phyloP scores from a whole-genome alignment of 345 rosid species.

The Laguncularia racemosa region DNA sequence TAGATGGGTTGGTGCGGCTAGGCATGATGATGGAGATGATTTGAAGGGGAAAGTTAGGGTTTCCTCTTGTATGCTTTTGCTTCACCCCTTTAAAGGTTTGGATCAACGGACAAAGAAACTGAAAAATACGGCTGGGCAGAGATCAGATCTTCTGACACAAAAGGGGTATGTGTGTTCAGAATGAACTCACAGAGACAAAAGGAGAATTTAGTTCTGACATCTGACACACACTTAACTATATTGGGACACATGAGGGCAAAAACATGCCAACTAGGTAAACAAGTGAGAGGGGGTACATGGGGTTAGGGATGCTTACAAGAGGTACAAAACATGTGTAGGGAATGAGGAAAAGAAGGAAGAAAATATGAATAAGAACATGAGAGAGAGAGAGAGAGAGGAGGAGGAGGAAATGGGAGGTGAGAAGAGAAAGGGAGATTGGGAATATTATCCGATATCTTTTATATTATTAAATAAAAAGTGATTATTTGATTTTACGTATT shows the following conservation, averaged over 20 bases:
- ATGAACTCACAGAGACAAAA: slow-evolving; percentile 17
- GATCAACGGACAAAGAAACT: slow-evolving; percentile 10
- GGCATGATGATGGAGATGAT: slow-evolving; percentile 15
- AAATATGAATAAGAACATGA: slow-evolving; percentile 30
- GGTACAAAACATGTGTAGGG: slow-evolving; percentile 6
- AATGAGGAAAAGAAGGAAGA: slow-evolving; percentile 20
- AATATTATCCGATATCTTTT: slow-evolving; percentile 4
- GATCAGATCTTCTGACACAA: slow-evolving; percentile 30
- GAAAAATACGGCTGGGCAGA: neutral
- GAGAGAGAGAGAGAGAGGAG: slow-evolving; percentile 9
- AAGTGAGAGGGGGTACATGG: slow-evolving; percentile 8
- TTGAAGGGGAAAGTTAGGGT: slow-evolving; percentile 20
- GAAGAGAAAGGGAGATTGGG: slow-evolving; percentile 20
- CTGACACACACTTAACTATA: slow-evolving; percentile 14
- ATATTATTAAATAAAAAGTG: neutral
- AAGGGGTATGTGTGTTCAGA: slow-evolving; percentile 16
- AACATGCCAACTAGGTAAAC: too few relatives aligned
- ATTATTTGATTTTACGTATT: too few relatives aligned
- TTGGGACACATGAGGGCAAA: slow-evolving; percentile 13
- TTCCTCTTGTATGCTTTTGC: slow-evolving; percentile 1
- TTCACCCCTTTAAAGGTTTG: slow-evolving; percentile 9
- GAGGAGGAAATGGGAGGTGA: slow-evolving; percentile 24
- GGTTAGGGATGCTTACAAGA: slow-evolving; percentile 9
- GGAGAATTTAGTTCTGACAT: slow-evolving; percentile 12
- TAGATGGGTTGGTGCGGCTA: slow-evolving; percentile 5